Evolutionary conservation across 1,284 basidiomycete species (phyloP), one percentile per base, ranked within the genome.

Genomic region (Puccinia horiana): DNA sequence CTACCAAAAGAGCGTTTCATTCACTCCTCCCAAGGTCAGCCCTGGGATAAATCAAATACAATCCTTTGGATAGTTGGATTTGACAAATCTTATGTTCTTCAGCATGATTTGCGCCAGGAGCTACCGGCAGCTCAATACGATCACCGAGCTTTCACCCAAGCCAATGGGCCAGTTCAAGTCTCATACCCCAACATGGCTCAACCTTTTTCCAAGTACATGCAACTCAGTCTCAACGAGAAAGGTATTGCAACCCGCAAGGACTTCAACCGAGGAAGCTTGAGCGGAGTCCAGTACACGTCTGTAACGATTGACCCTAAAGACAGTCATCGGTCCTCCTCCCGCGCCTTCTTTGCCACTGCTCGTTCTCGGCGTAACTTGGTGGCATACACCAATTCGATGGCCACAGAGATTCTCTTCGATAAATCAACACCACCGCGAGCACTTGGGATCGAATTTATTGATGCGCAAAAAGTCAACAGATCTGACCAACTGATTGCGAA

Each of bases 141-240:
- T 35, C 9, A 14, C 5, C 42, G 16, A 14, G 56, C 37, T 32
- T 76, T 79, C 54, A 52, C 75, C 37, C 56, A 76, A 35, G 23
- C 49, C 1, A 61, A 72, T 2, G 85, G 85, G 29, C 85, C 86
- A 35, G 83, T 86, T 81, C 84, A 86, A 77, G 82, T 86, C 42
- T 83, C 85, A 44, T 86, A 84, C 84, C 85, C 86, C 32, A 76
- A 76, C 75, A 76, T 65, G 54, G 40, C 75, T 14, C 75, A 76
- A 63, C 54, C 58, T 52, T 78, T 78, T 69, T 78, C 70, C 35
- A 78, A 75, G 52, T 65, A 82, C 76, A 84, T 83, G 76, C 85
- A 84, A 32, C 84, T 83, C 37, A 84, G 83, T 37, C 83, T 84
- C 8, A 86, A 85, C 42, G 86, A 86, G 83, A 86, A 86, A 84